phyloP scores from a whole-genome alignment of 768 basidiomycete species.

The Tulasnella sp. region DNA sequence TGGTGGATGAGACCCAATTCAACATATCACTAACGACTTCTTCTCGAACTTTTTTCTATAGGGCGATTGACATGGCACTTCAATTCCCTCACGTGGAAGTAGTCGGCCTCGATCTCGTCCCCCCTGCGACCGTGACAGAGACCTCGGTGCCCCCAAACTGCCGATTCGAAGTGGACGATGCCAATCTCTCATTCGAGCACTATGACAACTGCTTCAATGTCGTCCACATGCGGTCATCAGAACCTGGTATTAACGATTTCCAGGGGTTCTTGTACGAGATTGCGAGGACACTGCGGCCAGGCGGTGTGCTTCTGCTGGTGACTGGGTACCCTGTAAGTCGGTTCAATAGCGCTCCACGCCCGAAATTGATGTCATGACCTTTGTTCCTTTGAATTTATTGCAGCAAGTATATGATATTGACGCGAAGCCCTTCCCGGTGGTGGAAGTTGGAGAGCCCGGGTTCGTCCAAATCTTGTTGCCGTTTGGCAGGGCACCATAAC shows the following conservation, averaged over 20 bases:
- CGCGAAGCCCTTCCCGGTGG: slow-evolving; percentile 13
- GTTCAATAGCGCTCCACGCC: not conserved
- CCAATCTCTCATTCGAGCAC: slow-evolving; percentile 14
- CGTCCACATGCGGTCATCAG: slow-evolving; percentile 19
- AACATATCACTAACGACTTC: not conserved
- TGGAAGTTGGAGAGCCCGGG: slow-evolving; percentile 8
- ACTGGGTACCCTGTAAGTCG: slow-evolving; percentile 17
- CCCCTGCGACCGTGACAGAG: not conserved
- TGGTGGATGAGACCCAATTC: not conserved
- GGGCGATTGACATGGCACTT: slow-evolving; percentile 20
- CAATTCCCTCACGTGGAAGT: slow-evolving; percentile 22
- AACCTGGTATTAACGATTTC: slow-evolving; percentile 15
- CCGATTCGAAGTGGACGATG: slow-evolving; percentile 19
- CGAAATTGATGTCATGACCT: not conserved
- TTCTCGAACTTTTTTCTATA: not conserved
- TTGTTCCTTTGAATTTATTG: not conserved
- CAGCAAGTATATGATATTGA: slow-evolving; percentile 13
- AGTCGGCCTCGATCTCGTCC: slow-evolving; percentile 20
- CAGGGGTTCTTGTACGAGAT: slow-evolving; percentile 22
- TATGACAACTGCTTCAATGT: slow-evolving; percentile 20
- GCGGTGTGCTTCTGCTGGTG: slow-evolving; percentile 17
- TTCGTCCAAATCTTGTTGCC: not conserved
- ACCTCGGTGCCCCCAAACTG: not conserved
- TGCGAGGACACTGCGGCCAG: slow-evolving; percentile 14
- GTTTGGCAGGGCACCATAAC: not conserved